Conservation (phyloP, 345 rosid species). For the Eucalyptus fibrosa region DNA sequence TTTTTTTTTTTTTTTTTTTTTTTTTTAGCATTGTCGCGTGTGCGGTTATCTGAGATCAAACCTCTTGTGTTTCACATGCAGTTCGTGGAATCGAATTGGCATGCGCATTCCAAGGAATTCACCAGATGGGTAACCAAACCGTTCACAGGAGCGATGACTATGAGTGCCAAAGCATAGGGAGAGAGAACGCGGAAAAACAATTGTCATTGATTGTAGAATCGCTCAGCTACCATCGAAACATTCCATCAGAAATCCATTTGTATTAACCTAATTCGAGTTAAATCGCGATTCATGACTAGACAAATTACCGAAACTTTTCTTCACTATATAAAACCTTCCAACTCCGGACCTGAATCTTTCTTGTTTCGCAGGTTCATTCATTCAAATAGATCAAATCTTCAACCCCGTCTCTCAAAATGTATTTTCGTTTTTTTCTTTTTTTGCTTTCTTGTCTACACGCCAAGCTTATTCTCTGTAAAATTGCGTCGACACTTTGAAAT, state of each 20-base stretch:
- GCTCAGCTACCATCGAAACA: neutral
- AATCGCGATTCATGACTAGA: neutral
- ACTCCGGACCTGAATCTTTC: neutral
- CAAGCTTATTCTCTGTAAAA: neutral
- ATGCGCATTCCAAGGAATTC: neutral
- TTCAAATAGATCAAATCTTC: neutral
- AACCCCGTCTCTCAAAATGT: neutral
- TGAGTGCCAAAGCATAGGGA: neutral
- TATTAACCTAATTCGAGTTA: neutral
- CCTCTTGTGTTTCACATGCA: too few species aligned
- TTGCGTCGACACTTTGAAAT: neutral
- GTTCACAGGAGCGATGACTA: neutral
- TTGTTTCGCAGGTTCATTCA: neutral
- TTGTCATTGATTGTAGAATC: neutral
- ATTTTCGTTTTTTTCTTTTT: neutral
- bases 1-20: too few species aligned
- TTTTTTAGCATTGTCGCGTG: too few species aligned
- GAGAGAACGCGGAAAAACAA: neutral
- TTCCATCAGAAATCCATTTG: neutral
- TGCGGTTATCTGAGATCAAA: too few species aligned
- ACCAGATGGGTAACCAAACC: neutral
- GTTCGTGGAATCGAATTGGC: neutral
- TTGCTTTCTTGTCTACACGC: neutral
- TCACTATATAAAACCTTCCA: neutral
- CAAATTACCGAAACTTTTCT: neutral